These are phyloP conservation scores for Pythium phragmitis DNA, from an alignment of 352 stramenopile genomes.

Conservation along the genomic window DNA sequence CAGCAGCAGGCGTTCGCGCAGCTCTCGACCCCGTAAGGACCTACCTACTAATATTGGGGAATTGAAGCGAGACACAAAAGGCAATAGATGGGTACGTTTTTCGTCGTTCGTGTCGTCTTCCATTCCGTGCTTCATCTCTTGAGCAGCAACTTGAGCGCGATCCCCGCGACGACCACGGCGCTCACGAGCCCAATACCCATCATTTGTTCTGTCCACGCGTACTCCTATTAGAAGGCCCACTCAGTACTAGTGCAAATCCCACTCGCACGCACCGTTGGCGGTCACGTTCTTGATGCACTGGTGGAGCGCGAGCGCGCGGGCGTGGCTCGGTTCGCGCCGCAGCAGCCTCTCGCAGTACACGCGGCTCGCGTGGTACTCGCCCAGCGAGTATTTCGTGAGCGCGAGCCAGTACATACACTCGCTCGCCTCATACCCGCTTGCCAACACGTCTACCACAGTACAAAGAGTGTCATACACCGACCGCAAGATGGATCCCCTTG, in stretches of 20 bases:
- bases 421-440: conserved; percentile 44
- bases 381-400: conserved; percentile 62
- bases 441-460: conserved; percentile 49
- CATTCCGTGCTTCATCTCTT: conserved; percentile 46
- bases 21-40: conserved; percentile 26
- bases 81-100: neutral
- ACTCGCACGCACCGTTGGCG: conserved; percentile 39
- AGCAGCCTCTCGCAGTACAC: conserved; percentile 73
- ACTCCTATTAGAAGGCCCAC: neutral
- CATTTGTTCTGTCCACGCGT: conserved; percentile 45
- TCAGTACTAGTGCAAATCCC: neutral
- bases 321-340: conserved; percentile 69
- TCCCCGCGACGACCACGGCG: conserved; percentile 66
- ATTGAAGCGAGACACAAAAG: too few relatives aligned
- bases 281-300: conserved; percentile 74
- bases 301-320: conserved; percentile 70
- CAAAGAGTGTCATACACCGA: neutral
- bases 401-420: conserved; percentile 84
- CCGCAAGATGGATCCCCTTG: neutral
- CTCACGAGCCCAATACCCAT: conserved; percentile 67
- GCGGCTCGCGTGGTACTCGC: conserved; percentile 67
- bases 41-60: too few relatives aligned
- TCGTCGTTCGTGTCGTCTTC: neutral
- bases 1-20: conserved; percentile 72
- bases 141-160: conserved; percentile 72